Evolutionary conservation across 1,139 yeast species (phyloP).

Genomic region (Lodderomyces pseudojiufengensis): DNA sequence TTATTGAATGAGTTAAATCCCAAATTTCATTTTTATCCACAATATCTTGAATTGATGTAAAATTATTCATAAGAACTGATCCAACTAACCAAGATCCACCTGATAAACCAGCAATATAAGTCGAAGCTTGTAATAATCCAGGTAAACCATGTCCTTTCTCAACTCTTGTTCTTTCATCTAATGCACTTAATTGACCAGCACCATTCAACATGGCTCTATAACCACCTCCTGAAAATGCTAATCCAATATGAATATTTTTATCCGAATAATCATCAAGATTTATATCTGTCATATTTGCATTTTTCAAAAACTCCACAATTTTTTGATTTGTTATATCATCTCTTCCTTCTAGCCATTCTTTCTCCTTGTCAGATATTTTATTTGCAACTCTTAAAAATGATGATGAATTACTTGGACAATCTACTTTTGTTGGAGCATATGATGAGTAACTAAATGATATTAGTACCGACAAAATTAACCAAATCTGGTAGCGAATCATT

Average conservation of each 20-base stretch:
- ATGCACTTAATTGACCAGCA: constrained; percentile 42
- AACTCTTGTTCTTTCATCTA: constrained; percentile 26
- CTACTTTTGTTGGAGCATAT: constrained; percentile 64
- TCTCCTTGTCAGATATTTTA: constrained; percentile 36
- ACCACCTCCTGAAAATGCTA: constrained; percentile 47
- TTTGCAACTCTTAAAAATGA: constrained; percentile 22
- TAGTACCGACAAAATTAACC: neutral
- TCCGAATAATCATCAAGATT: constrained; percentile 51
- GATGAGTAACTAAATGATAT: constrained; percentile 39
- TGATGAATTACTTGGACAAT: constrained; percentile 47
- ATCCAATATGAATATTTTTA: constrained; percentile 36
- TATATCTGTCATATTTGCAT: constrained; percentile 62
- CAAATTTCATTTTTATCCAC: constrained; percentile 51
- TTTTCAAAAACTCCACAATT: constrained; percentile 53
- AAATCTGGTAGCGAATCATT: constrained; percentile 1
- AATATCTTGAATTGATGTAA: constrained; percentile 66
- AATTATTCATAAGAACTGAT: constrained; percentile 74
- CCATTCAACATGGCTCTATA: constrained; percentile 46
- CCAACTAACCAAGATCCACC: constrained; percentile 91
- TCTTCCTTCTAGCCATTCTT: constrained; percentile 47
- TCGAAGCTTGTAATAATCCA: constrained; percentile 68
- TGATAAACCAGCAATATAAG: constrained; percentile 75
- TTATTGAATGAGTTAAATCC: constrained; percentile 64
- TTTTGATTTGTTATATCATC: constrained; percentile 54
- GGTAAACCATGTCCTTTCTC: constrained; percentile 57